Evolutionary conservation across 768 basidiomycete species (phyloP), one percentile per base, ranked within the genome.

Genomic region (Tubosaeta sp.): DNA sequence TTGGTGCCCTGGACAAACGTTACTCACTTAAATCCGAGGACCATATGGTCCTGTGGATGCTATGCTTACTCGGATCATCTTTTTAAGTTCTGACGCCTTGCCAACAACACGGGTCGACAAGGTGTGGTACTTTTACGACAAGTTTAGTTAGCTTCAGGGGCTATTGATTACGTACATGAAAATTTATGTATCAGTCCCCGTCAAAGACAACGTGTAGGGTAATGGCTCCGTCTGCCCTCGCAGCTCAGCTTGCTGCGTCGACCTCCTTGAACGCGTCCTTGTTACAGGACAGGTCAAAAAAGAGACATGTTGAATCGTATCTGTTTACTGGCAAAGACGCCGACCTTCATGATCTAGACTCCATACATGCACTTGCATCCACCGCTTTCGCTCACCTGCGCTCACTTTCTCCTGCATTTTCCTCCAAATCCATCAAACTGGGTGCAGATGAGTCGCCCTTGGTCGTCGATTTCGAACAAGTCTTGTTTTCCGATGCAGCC

Each of bases 251-350:
- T 13, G 84, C 87, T 14, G 78, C 85, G 60, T 80, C 82, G 55
- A 80, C 84, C 9, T 95, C 93, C 6, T 74, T 93, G 29, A 95
- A 97, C 70, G 74, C 85, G 32, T 70, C 80, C 26, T 75, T 93
- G 33, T 78, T 95, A 8, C 75, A 82, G 61, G 82, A 86, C 62
- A 73, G 80, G 46, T 80, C 79, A 58, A 69, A 67, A 58, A 80
- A 82, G 68, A 88, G 78, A 69, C 74, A 72, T 14, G 69, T 80
- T 0, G 82, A 86, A 64, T 95, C 93, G 0, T 97, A 97, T 72
- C 81, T 99, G 33, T 97, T 95, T 69, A 82, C 87, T 13, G 82
- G 86, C 37, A 78, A 79, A 53, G 87, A 90, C 45, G 92, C 92
- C 9, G 84, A 89, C 60, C 74, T 82, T 52, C 88, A 97, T 66